Evolutionary conservation across 2,329 filamentous ascomycete genomes (phyloP), one percentile per base, ranked within the genome.

Genomic region (Sarocladium kiliense): DNA sequence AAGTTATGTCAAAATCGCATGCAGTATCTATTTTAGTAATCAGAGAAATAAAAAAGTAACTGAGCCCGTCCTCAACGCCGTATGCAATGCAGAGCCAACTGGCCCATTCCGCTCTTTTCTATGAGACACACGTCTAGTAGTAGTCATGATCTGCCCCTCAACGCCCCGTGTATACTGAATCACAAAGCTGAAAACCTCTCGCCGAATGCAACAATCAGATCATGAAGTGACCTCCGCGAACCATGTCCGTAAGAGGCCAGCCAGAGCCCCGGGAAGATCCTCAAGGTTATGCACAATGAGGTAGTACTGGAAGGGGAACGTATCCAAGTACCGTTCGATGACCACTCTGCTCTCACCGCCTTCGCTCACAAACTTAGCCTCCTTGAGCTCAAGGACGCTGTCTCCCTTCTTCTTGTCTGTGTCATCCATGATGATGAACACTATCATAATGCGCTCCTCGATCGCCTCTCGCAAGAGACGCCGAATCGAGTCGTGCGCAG

Each of bases 221-320:
- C 37, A 54, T 16, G 57, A 27, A 18, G 45, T 78, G 11, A 87
- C 82, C 70, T 87, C 84, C 1, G 89, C 86, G 78, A 99, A 97
- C 95, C 95, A 99, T 61, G 95, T 95, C 73, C 93, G 87, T 74
- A 99, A 73, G 62, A 96, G 81, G 26, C 89, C 89, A 14, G 91
- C 89, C 71, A 99, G 71, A 42, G 97, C 92, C 32, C 84, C 86
- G 3, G 95, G 94, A 65, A 99, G 77, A 71, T 99, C 94, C 65
- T 88, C 86, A 49, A 99, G 85, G 74, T 97, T 85, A 61, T 93
- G 86, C 57, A 99, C 94, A 62, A 99, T 90, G 55, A 99, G 75
- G 69, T 97, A 99, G 75, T 97, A 99, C 69, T 88, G 86, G 74
- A 99, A 99, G 0, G 95, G 94, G 71, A 99, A 99, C 7, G 86